Evolutionary conservation across 345 rosid genomes (phyloP).

Genomic region (Dipteronia dyeriana): DNA sequence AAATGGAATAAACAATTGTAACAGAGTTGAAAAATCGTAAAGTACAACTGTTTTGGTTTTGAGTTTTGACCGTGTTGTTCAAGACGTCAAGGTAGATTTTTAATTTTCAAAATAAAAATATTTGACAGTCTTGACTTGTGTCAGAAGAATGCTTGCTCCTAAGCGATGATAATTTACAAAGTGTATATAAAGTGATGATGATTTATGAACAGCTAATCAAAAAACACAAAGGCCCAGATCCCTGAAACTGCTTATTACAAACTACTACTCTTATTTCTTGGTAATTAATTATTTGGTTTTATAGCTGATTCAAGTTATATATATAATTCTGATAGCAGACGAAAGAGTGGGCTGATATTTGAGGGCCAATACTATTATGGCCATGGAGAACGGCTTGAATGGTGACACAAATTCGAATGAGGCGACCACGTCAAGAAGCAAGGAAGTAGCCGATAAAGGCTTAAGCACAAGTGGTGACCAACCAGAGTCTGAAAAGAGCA

Average conservation of each 20-base stretch:
- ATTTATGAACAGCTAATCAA: not conserved
- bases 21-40: no score
- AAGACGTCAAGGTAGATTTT: no score
- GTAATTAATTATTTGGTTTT: no score
- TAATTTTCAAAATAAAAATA: not conserved
- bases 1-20: no score
- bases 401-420: slow-evolving; percentile 27
- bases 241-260: slow-evolving; percentile 3
- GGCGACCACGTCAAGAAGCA: slow-evolving; percentile 48
- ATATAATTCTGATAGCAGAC: slow-evolving; percentile 1
- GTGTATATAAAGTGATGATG: not conserved
- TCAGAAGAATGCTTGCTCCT: not conserved
- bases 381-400: slow-evolving; percentile 24
- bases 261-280: slow-evolving; percentile 3
- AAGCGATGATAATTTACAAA: not conserved
- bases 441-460: slow-evolving; percentile 30
- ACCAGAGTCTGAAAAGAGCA: slow-evolving; percentile 29
- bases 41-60: no score
- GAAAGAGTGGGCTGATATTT: not conserved
- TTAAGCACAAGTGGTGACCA: slow-evolving; percentile 17
- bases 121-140: not conserved
- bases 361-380: slow-evolving; percentile 36
- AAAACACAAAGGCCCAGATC: not conserved
- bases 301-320: no score
- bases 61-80: no score